Percentiles rank a stretch among this genome's conserved stretches.
Conservation (phyloP, 305 asterid genomes). For the Fraxinus xanthoxyloides region DNA sequence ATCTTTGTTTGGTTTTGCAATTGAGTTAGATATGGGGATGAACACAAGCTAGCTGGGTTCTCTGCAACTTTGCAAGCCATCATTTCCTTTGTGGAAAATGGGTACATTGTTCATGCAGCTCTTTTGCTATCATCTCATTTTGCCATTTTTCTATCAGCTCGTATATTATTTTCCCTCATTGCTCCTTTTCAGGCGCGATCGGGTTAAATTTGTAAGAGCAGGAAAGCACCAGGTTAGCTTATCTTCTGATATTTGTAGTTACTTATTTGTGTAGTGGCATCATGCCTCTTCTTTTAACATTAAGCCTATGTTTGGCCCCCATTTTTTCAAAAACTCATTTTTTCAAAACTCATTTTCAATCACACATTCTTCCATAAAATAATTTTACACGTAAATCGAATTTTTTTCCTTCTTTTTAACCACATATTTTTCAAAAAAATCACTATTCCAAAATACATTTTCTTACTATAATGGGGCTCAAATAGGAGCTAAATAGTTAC, state of each 20-base stretch:
- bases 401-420: neutral
- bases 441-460: neutral
- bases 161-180: conserved; percentile 24
- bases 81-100: conserved; percentile 95
- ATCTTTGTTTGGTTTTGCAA: conserved; percentile 13
- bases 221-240: conserved; percentile 92
- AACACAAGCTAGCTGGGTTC: conserved; percentile 95
- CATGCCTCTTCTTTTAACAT: neutral
- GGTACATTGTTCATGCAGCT: conserved; percentile 47
- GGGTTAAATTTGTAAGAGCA: conserved; percentile 83
- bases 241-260: conserved; percentile 8
- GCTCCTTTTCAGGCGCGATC: conserved; percentile 75
- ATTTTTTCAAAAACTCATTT: neutral
- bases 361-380: neutral
- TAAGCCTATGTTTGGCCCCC: neutral
- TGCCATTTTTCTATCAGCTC: conserved; percentile 2
- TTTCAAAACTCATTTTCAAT: neutral
- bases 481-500: neutral
- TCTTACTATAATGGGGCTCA: neutral
- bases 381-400: neutral
- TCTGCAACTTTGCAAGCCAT: conserved; percentile 99
- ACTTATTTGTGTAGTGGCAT: conserved; percentile 2
- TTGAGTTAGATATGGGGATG: conserved; percentile 83
- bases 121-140: neutral
- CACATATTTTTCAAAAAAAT: no score